A percentile compares a stretch with the other conserved stretches of the same genome.
Evolutionary conservation across 768 basidiomycete species (phyloP).

Genomic region (Exidia glandulosa): DNA sequence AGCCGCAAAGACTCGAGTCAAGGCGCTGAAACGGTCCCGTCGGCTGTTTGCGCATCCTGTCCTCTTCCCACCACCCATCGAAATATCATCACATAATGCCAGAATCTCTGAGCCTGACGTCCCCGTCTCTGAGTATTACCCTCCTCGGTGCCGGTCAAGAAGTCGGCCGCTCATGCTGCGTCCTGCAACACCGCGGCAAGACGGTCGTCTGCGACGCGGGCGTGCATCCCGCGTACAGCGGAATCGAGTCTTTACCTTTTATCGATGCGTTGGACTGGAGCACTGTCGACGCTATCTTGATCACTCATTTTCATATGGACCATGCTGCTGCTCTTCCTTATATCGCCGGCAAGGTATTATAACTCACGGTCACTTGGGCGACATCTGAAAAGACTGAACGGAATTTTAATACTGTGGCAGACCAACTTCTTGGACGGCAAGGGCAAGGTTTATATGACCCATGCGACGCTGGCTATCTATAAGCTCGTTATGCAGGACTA

Average conservation of each 20-base stretch:
- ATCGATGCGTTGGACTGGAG: constrained; percentile 98
- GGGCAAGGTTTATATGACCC: constrained; percentile 99
- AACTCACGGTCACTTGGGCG: too few relatives aligned
- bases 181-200: constrained; percentile 85
- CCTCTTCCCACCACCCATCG: too few relatives aligned
- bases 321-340: constrained; percentile 96
- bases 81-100: too few relatives aligned
- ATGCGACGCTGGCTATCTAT: constrained; percentile 96
- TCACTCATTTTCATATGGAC: constrained; percentile 96
- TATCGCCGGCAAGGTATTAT: constrained; percentile 80
- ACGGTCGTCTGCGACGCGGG: constrained; percentile 96
- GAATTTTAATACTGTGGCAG: constrained; percentile 28
- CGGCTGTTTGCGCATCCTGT: too few relatives aligned
- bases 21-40: too few relatives aligned
- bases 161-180: constrained; percentile 93
- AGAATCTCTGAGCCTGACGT: too few relatives aligned
- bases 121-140: constrained; percentile 73
- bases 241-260: constrained; percentile 91
- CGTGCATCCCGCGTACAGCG: constrained; percentile 88
- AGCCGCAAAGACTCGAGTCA: too few relatives aligned
- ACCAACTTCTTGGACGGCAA: constrained; percentile 96
- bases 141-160: constrained; percentile 95
- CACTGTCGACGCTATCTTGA: constrained; percentile 90
- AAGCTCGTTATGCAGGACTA: constrained; percentile 99
- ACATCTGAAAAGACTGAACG: neutral